Conservation (phyloP, 2,329 filamentous ascomycete species). For the Aspergillus sojae region DNA sequence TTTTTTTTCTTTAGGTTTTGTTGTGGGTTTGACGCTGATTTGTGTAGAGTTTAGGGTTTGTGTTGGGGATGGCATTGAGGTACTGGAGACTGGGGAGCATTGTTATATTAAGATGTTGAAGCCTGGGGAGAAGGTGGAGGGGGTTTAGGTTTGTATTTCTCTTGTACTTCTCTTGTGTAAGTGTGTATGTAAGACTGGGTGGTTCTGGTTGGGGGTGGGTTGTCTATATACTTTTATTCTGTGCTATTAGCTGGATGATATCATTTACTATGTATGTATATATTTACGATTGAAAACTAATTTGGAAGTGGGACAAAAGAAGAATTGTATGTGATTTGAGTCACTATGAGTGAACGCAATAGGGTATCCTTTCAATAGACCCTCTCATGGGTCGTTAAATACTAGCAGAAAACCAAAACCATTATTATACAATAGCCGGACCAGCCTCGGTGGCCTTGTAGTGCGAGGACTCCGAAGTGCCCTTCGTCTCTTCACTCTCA, state of each 20-base stretch:
- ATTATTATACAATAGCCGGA: not conserved
- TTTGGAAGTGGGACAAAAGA: not conserved
- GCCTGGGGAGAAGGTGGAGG: constrained; percentile 35
- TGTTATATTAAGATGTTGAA: constrained; percentile 46
- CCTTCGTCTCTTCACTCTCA: not conserved
- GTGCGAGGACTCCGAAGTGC: not conserved
- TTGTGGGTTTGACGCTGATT: not conserved
- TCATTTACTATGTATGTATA: not conserved
- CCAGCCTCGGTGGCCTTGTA: not conserved
- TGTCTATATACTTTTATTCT: not conserved
- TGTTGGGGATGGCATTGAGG: constrained; percentile 44
- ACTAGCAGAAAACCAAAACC: not conserved
- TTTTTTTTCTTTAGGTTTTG: not conserved
- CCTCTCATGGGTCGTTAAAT: not conserved
- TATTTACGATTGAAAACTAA: not conserved
- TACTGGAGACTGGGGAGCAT: constrained; percentile 47
- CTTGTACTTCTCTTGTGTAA: not conserved
- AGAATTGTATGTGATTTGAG: not conserved
- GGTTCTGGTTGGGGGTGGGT: too few species aligned
- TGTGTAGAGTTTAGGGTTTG: constrained; percentile 34
- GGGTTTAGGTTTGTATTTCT: constrained; percentile 20
- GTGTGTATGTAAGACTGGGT: too few species aligned
- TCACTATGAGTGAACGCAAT: not conserved
- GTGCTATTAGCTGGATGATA: not conserved
- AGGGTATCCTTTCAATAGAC: not conserved